phyloP scores from a whole-genome alignment of 495 filamentous ascomycete genomes.

The Corynascus novoguineensis region DNA sequence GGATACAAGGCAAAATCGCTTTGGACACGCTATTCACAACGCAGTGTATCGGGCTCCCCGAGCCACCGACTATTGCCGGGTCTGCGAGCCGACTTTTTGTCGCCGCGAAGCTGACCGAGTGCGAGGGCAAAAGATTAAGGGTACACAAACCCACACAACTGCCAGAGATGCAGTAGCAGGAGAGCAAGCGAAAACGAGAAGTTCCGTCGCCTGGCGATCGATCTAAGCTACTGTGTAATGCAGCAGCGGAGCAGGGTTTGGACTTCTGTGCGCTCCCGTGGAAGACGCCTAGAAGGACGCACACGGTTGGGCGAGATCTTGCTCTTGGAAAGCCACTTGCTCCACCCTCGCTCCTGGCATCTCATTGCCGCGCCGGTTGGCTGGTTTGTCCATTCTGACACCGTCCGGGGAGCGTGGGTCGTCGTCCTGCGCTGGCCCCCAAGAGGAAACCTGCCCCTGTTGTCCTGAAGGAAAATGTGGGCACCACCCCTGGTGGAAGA shows the following conservation, averaged over 20 bases:
- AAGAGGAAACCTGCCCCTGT: slow-evolving; percentile 10
- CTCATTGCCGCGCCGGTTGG: slow-evolving; percentile 5
- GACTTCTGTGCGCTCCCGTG: slow-evolving; percentile 5
- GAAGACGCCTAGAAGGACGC: slow-evolving; percentile 21
- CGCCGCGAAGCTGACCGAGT: no score
- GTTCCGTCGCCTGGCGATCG: neutral
- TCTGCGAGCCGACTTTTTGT: no score
- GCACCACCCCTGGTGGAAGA: slow-evolving; percentile 16
- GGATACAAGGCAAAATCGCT: no score
- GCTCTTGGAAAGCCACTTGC: neutral
- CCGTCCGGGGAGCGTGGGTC: slow-evolving; percentile 14
- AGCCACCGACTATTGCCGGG: no score
- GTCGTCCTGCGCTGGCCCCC: slow-evolving; percentile 2
- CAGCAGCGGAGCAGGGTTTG: neutral
- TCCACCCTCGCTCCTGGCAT: slow-evolving; percentile 9
- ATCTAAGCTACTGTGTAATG: no score
- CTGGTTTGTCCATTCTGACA: slow-evolving; percentile 2
- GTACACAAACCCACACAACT: slow-evolving; percentile 1
- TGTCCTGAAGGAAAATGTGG: slow-evolving; percentile 24
- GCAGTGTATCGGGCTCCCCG: no score
- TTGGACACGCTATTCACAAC: no score
- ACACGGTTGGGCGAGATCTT: slow-evolving; percentile 9
- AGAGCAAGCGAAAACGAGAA: slow-evolving; percentile 1
- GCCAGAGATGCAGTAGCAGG: neutral
- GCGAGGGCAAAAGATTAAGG: neutral